Conservation (phyloP, 2,329 filamentous ascomycete genomes). For the Periglandula ipomoeae region DNA sequence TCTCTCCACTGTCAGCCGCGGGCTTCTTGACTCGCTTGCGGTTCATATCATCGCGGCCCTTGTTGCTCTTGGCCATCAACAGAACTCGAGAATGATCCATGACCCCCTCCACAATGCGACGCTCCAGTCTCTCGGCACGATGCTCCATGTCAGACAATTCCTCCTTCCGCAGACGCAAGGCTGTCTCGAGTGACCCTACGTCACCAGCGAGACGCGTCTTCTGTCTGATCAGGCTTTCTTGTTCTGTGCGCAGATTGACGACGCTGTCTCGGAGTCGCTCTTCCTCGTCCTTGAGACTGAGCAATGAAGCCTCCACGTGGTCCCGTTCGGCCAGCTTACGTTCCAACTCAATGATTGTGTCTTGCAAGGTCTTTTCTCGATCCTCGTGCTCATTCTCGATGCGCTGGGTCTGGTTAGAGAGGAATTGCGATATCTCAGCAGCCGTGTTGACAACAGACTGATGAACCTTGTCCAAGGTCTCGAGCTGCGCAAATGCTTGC, state of each 20-base stretch:
- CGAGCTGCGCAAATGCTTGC: conserved; percentile 65
- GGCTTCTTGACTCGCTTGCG: conserved; percentile 45
- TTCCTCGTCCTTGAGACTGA: conserved; percentile 42
- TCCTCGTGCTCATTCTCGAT: conserved; percentile 71
- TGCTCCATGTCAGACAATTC: conserved; percentile 86
- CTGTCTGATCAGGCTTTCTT: conserved; percentile 66
- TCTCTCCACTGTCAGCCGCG: conserved; percentile 11
- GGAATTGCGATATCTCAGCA: conserved; percentile 73
- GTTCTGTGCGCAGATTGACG: conserved; percentile 52
- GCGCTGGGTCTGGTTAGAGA: conserved; percentile 65
- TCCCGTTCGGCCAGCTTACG: conserved; percentile 60
- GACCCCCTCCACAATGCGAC: conserved; percentile 86
- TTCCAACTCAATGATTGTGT: conserved; percentile 73
- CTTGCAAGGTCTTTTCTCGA: conserved; percentile 69
- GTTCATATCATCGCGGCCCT: conserved; percentile 46
- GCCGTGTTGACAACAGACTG: conserved; percentile 78
- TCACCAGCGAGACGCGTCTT: conserved; percentile 77
- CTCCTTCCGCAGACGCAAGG: conserved; percentile 77
- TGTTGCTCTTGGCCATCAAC: conserved; percentile 61
- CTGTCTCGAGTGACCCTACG: conserved; percentile 84
- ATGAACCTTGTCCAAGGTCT: conserved; percentile 81
- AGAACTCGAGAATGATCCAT: conserved; percentile 91
- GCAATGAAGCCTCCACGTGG: conserved; percentile 47
- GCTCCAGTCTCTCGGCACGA: conserved; percentile 80
- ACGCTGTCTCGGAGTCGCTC: conserved; percentile 45